Evolutionary conservation across 2,329 filamentous ascomycete genomes (phyloP), one percentile per base, ranked within the genome.

Genomic region (Plenodomus lindquistii): DNA sequence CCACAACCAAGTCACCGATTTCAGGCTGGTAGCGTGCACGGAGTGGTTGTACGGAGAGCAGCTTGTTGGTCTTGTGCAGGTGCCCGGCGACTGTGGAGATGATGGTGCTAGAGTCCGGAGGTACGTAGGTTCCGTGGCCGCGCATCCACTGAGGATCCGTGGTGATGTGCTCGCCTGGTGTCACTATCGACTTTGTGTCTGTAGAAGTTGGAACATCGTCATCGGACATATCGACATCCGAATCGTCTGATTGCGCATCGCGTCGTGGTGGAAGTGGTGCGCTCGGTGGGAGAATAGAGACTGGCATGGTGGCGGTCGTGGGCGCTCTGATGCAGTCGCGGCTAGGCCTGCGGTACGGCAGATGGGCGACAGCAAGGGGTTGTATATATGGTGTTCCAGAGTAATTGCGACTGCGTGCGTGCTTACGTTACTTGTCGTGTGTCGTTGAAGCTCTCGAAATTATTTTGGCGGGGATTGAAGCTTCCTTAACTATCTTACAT

Each of bases 81-180:
- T 88, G 93, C 65, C 94, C 94, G 6, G 92, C 92, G 24, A 99
- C 88, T 5, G 94, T 96, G 40, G 91, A 92, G 48, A 88, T 84
- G 68, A 99, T 99, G 50, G 85, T 81, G 4, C 82, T 83, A 42
- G 81, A 80, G 39, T 77, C 72, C 4, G 81, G 73, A 16, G 83
- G 81, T 39, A 89, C 79, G 72, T 90, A 96, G 41, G 94, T 99
- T 60, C 94, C 94, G 76, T 99, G 94, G 65, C 94, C 94, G 76
- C 91, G 75, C 93, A 97, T 97, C 91, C 91, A 97, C 79, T 97
- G 91, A n/a, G 91, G 82, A 73, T 97, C 91, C 57, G 86, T 83
- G 10, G 93, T 97, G 62, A 97, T 89, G 52, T 88, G 77, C 69
- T 95, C 89, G 65, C 93, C 94, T 1, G 93, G 93, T 1, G 92